These are phyloP conservation scores for Fusarium sp. DNA, from an alignment of 2,329 filamentous ascomycete species.

Conservation along the genomic window DNA sequence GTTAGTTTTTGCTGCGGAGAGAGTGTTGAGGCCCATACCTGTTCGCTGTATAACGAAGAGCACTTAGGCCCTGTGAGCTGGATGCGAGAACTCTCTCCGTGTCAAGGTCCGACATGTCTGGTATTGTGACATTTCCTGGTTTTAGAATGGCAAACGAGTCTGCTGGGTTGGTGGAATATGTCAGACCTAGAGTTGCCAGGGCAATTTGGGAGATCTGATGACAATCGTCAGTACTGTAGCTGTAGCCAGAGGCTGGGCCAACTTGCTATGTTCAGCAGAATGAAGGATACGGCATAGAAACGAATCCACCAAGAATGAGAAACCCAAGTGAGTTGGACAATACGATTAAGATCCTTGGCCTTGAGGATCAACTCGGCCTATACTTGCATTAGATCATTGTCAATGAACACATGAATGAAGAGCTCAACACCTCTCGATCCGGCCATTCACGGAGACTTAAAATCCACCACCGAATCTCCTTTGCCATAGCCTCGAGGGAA, in stretches of 20 bases:
- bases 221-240: not conserved
- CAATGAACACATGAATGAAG: no score
- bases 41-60: conserved; percentile 58
- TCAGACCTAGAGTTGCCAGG: conserved; percentile 57
- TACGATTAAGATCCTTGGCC: conserved; percentile 37
- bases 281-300: conserved; percentile 30
- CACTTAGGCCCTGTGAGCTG: conserved; percentile 41
- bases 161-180: conserved; percentile 57
- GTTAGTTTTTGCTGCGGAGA: not conserved
- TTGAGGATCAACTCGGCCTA: conserved; percentile 37
- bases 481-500: conserved; percentile 57
- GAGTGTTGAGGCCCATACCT: conserved; percentile 38
- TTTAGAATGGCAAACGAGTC: conserved; percentile 48
- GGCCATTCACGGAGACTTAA: conserved; percentile 53
- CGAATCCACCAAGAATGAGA: conserved; percentile 32
- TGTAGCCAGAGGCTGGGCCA: no score
- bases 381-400: not conserved
- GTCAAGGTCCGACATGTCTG: conserved; percentile 53
- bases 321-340: conserved; percentile 30
- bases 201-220: conserved; percentile 56
- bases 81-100: conserved; percentile 46
- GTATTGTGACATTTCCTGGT: conserved; percentile 51
- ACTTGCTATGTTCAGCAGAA: conserved; percentile 30
- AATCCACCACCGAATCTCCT: conserved; percentile 61
- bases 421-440: conserved; percentile 52